These are phyloP conservation scores for Trichocomaceae sp. DNA, from an alignment of 2,329 filamentous ascomycete species.

Conservation along the genomic window DNA sequence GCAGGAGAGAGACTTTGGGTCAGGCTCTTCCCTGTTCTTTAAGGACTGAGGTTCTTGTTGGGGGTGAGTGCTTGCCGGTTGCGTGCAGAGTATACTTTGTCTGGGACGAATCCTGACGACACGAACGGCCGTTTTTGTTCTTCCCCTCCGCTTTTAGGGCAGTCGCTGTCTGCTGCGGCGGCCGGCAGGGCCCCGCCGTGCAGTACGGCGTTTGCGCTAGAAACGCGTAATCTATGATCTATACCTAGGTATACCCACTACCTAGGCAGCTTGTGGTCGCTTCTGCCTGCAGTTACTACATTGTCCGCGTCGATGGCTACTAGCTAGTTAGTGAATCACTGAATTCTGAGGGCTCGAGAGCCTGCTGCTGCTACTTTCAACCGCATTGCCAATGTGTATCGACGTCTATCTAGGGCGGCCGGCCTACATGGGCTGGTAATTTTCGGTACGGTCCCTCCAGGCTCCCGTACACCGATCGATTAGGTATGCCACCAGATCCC, in stretches of 20 bases:
- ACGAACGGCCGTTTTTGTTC: slow-evolving; percentile 4
- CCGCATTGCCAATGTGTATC: too few relatives aligned
- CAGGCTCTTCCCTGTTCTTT: neutral
- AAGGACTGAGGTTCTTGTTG: neutral
- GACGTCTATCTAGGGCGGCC: slow-evolving; percentile 19
- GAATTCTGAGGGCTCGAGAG: too few relatives aligned
- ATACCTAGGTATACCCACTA: slow-evolving; percentile 15
- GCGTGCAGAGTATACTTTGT: slow-evolving; percentile 8
- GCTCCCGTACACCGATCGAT: neutral
- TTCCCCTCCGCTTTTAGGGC: slow-evolving; percentile 9
- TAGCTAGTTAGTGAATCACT: too few relatives aligned
- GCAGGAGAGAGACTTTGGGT: slow-evolving; percentile 3
- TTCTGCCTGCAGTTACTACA: slow-evolving; percentile 30
- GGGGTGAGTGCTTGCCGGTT: slow-evolving; percentile 8
- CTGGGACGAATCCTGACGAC: slow-evolving; percentile 5
- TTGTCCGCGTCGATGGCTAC: too few relatives aligned
- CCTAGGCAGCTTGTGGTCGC: slow-evolving; percentile 35
- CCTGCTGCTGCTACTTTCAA: too few relatives aligned
- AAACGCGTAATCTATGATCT: neutral
- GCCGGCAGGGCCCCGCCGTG: neutral
- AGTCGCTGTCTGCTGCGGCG: neutral
- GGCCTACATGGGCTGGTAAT: neutral
- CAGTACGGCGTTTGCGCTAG: neutral
- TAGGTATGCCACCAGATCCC: neutral
- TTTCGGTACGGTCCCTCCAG: neutral